Conservation (phyloP, 139 green algal genomes). For the Dunaliella sp. region DNA sequence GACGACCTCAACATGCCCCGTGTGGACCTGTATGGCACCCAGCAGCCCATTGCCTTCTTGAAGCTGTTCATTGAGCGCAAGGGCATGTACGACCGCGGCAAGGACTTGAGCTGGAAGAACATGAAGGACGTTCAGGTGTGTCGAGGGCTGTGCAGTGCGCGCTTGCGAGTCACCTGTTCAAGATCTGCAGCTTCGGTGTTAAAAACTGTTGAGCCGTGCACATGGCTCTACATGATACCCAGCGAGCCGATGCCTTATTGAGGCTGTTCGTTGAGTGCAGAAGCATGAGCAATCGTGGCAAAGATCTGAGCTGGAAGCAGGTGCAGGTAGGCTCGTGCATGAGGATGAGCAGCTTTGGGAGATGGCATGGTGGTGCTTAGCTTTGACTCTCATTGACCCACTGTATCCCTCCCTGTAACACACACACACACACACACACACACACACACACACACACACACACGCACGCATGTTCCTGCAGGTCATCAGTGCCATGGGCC, state of each 20-base stretch:
- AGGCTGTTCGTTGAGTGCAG: slow-evolving; percentile 77
- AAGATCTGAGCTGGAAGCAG: slow-evolving; percentile 89
- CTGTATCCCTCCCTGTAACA: too few species aligned
- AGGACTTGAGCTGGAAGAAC: slow-evolving; percentile 90
- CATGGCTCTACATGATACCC: slow-evolving; percentile 79
- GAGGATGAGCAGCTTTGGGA: not conserved
- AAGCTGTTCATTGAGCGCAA: slow-evolving; percentile 78
- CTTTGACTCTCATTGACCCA: too few species aligned
- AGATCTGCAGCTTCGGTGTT: too few species aligned
- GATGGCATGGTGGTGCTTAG: too few species aligned
- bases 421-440: too few species aligned
- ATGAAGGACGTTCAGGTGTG: slow-evolving; percentile 83
- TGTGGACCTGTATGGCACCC: slow-evolving; percentile 79
- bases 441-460: too few species aligned
- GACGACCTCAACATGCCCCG: slow-evolving; percentile 87
- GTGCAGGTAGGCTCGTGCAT: slow-evolving; percentile 79
- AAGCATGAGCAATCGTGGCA: slow-evolving; percentile 79
- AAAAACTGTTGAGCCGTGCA: too few species aligned
- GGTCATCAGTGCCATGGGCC: slow-evolving; percentile 83
- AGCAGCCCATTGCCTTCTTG: slow-evolving; percentile 82
- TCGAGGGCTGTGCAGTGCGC: too few species aligned
- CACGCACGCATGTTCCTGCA: slow-evolving; percentile 29
- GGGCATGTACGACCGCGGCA: slow-evolving; percentile 80
- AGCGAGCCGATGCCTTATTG: slow-evolving; percentile 81
- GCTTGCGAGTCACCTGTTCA: too few species aligned